Percentiles rank a stretch among this genome's conserved stretches.
Evolutionary conservation across 352 stramenopile genomes (phyloP).

Genomic region (Globisporangium lucens): DNA sequence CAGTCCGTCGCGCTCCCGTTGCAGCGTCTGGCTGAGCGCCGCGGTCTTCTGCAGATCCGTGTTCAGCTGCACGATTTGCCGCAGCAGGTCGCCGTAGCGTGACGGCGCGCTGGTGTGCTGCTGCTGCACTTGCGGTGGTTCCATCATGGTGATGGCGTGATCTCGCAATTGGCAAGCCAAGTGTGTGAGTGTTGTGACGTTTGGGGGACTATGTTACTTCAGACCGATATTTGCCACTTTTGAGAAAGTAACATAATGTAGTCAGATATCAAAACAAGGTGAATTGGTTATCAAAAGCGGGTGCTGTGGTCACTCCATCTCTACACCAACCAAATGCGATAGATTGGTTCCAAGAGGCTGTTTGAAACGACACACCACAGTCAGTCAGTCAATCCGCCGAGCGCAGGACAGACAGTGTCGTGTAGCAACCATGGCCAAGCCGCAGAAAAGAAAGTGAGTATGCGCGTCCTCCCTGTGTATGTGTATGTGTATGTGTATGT

Average conservation of each 20-base stretch:
- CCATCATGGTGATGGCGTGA: not conserved
- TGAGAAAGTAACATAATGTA: not conserved
- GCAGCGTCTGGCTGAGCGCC: conserved; percentile 73
- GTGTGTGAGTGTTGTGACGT: conserved; percentile 5
- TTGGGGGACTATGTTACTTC: not conserved
- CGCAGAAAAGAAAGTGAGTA: conserved; percentile 53
- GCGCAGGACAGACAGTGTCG: conserved; percentile 1
- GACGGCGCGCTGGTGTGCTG: conserved; percentile 15
- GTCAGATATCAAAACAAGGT: not conserved
- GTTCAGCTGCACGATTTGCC: conserved; percentile 84
- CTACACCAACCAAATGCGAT: conserved; percentile 16
- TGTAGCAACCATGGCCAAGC: conserved; percentile 34
- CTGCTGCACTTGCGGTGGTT: conserved; percentile 1
- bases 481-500: not conserved
- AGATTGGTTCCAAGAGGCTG: not conserved
- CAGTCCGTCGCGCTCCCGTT: conserved; percentile 69
- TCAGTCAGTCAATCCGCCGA: conserved; percentile 12
- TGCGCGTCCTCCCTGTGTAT: not conserved
- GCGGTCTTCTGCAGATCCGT: conserved; percentile 81
- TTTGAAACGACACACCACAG: conserved; percentile 19
- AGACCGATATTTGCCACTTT: not conserved
- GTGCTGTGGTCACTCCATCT: conserved; percentile 2
- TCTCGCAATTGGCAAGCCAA: conserved; percentile 2
- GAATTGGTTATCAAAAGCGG: not conserved
- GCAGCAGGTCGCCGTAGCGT: conserved; percentile 71